phyloP scores from a whole-genome alignment of 2,329 filamentous ascomycete species.

The Paraphoma chrysanthemicola region DNA sequence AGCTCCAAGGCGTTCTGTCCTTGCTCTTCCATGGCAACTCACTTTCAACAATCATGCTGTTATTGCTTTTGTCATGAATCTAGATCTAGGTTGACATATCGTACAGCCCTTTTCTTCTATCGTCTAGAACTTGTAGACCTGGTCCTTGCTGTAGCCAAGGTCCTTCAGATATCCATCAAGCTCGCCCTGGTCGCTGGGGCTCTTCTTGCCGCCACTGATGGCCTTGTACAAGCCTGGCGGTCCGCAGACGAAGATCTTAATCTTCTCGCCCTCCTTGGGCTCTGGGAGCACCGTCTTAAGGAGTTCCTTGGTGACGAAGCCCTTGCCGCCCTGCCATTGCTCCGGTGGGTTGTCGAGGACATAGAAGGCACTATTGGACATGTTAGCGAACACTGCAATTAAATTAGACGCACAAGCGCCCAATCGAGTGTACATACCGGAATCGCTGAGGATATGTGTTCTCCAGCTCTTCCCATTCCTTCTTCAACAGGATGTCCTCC shows the following conservation, averaged over 20 bases:
- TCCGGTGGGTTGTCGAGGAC: constrained; percentile 84
- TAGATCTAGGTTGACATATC: constrained; percentile 25
- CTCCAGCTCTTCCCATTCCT: constrained; percentile 84
- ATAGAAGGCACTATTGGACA: constrained; percentile 90
- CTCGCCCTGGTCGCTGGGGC: constrained; percentile 93
- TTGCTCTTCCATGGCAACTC: no score
- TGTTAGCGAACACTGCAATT: no score
- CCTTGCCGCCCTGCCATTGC: constrained; percentile 77
- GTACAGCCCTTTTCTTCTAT: constrained; percentile 19
- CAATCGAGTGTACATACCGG: constrained; percentile 53
- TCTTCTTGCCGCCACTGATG: constrained; percentile 87
- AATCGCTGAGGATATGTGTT: constrained; percentile 96
- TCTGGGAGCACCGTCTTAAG: constrained; percentile 94
- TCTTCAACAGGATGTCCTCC: constrained; percentile 89
- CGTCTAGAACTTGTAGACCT: constrained; percentile 79
- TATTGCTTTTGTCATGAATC: background rate
- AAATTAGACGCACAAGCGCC: no score
- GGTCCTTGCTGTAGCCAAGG: constrained; percentile 82
- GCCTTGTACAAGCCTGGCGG: constrained; percentile 94
- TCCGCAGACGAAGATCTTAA: constrained; percentile 97
- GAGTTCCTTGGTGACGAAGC: constrained; percentile 87
- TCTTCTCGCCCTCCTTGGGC: constrained; percentile 81
- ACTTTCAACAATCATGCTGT: background rate
- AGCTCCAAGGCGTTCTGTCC: no score
- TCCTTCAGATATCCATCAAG: constrained; percentile 82